Conservation (phyloP, 495 filamentous ascomycete species). For the Neurospora africana region DNA sequence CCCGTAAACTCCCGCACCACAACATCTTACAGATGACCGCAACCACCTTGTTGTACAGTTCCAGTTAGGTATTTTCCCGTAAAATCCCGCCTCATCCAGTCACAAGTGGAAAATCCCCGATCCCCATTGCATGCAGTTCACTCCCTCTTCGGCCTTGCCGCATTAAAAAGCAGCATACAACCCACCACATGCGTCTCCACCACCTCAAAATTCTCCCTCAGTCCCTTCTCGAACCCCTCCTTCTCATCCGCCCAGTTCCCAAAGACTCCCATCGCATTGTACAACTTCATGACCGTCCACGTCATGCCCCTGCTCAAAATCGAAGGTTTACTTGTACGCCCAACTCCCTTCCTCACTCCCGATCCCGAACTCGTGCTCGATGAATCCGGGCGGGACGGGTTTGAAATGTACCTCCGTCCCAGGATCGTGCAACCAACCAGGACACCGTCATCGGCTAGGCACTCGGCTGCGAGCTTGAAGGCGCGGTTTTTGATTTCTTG, state of each 20-base stretch:
- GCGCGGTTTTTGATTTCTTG: slow-evolving; percentile 7
- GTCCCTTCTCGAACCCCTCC: slow-evolving; percentile 23
- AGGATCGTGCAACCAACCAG: slow-evolving; percentile 26
- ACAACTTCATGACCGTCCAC: slow-evolving; percentile 21
- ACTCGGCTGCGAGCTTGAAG: slow-evolving; percentile 15
- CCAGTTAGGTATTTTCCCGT: no score
- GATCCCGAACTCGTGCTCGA: neutral
- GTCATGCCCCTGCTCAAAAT: slow-evolving; percentile 8
- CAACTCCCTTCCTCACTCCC: neutral
- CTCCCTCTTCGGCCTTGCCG: neutral
- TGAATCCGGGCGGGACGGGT: slow-evolving; percentile 4
- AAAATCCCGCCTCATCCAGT: no score
- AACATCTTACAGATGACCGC: neutral
- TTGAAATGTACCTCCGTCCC: slow-evolving; percentile 5
- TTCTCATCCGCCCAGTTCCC: slow-evolving; percentile 16
- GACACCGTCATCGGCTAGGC: slow-evolving; percentile 22
- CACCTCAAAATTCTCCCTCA: slow-evolving; percentile 22
- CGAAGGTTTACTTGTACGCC: neutral
- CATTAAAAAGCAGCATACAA: neutral
- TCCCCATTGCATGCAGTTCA: no score
- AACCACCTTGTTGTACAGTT: neutral
- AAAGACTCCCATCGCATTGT: slow-evolving; percentile 16
- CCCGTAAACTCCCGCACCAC: neutral
- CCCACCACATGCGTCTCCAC: slow-evolving; percentile 21
- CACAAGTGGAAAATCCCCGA: no score